Base-by-base conservation (phyloP, 148 eudicot species). In the Rheum nobile region DNA sequence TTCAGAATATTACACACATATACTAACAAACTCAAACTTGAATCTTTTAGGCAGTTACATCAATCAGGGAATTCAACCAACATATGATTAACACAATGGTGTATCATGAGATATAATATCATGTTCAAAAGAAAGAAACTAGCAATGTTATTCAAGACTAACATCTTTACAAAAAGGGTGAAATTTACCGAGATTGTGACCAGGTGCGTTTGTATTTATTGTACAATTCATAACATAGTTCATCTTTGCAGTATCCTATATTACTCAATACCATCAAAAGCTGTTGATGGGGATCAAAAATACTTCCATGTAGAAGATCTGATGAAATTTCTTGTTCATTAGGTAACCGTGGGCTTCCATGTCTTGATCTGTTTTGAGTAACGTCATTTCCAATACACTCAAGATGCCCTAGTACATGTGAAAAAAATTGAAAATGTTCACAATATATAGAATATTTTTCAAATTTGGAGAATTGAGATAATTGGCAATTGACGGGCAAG, bases 231-330 rank as follows among this genome's bases (percentile, higher is more conserved):
- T 67, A 82, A 80, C 93, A 86, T 71, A 95, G 87, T 77, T 95
- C 97, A 74, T 95, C 98, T 84, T 90, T 91, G 84, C 98, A 91
- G 81, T 87, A 91, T 61, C 98, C 98, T 67, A 91, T 86, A 80
- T 95, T 95, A 79, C 98, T 95, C 85, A 95, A 86, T 65, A 91
- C 97, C 96, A 91, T 95, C 78, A 95, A 84, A 80, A 91, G 82
- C 80, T 77, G 88, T 81, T 87, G 90, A 81, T 91, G 91, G 2
- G 90, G 91, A 85, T 88, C 87, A 80, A 67, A 34, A 47, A 95
- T 77, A 76, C 92, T 90, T 84, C 90, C 98, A 14, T 89, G 93
- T 37, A 86, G 80, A 79, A 88, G 89, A 65, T 65, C 41, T 17
- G 70, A 34, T 32, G 70, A 65, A 16, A 14, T 65, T 70, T 88